Evolutionary conservation across 176 grass and related monocot genomes (phyloP).

Genomic region (Leersia perrieri): DNA sequence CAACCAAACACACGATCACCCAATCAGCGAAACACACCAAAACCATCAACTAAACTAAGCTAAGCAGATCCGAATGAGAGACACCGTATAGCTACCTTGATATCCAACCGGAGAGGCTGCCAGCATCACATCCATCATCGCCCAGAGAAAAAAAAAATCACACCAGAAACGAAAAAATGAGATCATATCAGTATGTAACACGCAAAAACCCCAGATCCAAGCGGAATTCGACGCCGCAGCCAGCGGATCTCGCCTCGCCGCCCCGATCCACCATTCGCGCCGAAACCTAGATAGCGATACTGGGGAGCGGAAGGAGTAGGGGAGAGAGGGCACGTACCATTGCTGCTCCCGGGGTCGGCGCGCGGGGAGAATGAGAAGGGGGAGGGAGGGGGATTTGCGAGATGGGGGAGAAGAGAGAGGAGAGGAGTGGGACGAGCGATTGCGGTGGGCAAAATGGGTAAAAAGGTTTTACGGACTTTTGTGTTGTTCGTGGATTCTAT

Average conservation of each 20-base stretch:
- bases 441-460: too few relatives aligned
- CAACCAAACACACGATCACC: slow-evolving; percentile 24
- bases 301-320: too few relatives aligned
- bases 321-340: too few relatives aligned
- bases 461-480: too few relatives aligned
- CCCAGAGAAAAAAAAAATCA: slow-evolving; percentile 4
- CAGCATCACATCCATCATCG: not conserved
- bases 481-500: too few relatives aligned
- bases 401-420: too few relatives aligned
- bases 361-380: too few relatives aligned
- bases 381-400: too few relatives aligned
- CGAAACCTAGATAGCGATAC: too few relatives aligned
- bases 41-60: slow-evolving; percentile 24
- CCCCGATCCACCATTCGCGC: too few relatives aligned
- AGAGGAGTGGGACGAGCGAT: too few relatives aligned
- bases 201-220: slow-evolving; percentile 35
- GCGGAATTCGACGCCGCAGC: not conserved
- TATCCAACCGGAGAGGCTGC: slow-evolving; percentile 89
- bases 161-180: slow-evolving; percentile 37
- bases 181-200: not conserved
- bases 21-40: slow-evolving; percentile 6
- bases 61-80: slow-evolving; percentile 3
- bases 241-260: slow-evolving; percentile 33
- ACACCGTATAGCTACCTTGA: slow-evolving; percentile 65
- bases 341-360: too few relatives aligned